Evolutionary conservation across 1,284 basidiomycete genomes (phyloP).

Genomic region (Entoloma clypeatum): DNA sequence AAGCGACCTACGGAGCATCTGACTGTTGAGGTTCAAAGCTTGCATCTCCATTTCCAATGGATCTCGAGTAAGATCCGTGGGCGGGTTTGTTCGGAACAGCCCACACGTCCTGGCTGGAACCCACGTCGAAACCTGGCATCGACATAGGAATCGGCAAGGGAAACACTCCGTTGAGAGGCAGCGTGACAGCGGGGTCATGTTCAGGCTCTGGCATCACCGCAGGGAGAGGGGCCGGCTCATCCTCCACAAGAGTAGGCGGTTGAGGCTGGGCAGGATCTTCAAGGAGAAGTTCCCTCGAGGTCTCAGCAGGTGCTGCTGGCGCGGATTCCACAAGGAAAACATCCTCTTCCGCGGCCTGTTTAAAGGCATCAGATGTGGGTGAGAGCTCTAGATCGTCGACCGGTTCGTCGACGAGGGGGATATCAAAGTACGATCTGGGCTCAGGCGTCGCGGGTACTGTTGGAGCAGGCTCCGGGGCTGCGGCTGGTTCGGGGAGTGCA

Average conservation of each 20-base stretch:
- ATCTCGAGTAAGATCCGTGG: slow-evolving; percentile 2
- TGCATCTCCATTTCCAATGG: slow-evolving; percentile 12
- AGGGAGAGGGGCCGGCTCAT: too few relatives aligned
- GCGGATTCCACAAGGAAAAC: background rate
- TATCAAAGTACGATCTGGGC: slow-evolving; percentile 25
- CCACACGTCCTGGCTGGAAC: slow-evolving; percentile 26
- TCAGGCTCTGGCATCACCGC: slow-evolving; percentile 9
- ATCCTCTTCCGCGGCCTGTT: slow-evolving; percentile 3
- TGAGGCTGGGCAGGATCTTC: background rate
- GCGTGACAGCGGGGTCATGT: background rate
- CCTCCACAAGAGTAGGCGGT: background rate
- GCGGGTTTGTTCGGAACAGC: slow-evolving; percentile 11
- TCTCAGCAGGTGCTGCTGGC: slow-evolving; percentile 1
- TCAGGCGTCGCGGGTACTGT: slow-evolving; percentile 3
- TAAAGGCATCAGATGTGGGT: background rate
- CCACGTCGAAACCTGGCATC: slow-evolving; percentile 19
- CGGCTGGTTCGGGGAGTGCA: background rate
- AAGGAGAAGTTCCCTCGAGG: background rate
- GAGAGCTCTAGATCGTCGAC: slow-evolving; percentile 8
- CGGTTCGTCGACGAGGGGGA: slow-evolving; percentile 23
- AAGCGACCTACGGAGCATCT: too few relatives aligned
- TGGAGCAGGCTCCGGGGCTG: slow-evolving; percentile 4
- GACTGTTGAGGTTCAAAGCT: too few relatives aligned
- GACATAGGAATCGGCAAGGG: slow-evolving; percentile 7
- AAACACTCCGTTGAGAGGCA: too few relatives aligned